These are phyloP conservation scores for Clavispora fructus DNA, from an alignment of 805 yeast species.

Conservation along the genomic window DNA sequence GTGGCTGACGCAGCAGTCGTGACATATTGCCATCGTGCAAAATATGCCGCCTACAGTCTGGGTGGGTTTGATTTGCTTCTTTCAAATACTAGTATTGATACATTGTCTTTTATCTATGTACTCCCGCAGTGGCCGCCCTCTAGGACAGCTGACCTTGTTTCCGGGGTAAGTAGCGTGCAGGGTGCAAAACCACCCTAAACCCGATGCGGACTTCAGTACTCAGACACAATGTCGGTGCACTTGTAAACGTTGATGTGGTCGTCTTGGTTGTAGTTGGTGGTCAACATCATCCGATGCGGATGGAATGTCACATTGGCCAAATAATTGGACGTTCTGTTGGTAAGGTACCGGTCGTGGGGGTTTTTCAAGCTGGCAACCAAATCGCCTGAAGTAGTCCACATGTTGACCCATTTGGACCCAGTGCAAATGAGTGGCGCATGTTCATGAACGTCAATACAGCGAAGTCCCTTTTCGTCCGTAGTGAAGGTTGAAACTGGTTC, in stretches of 20 bases:
- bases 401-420: constrained; percentile 70
- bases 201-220: constrained; percentile 16
- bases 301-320: constrained; percentile 72
- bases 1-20: not conserved
- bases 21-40: not conserved
- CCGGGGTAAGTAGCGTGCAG: not conserved
- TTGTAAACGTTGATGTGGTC: constrained; percentile 58
- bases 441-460: constrained; percentile 81
- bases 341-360: constrained; percentile 39
- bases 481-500: constrained; percentile 66
- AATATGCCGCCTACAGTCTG: too few relatives aligned
- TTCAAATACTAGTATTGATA: not conserved
- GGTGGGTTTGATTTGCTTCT: too few relatives aligned
- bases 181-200: not conserved
- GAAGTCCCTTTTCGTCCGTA: constrained; percentile 48
- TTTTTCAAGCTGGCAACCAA: constrained; percentile 55
- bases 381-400: constrained; percentile 86
- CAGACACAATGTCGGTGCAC: constrained; percentile 34
- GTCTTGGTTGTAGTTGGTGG: constrained; percentile 78
- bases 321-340: constrained; percentile 46
- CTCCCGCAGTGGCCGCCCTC: too few relatives aligned
- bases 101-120: not conserved
- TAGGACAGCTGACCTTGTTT: not conserved
- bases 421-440: constrained; percentile 94
- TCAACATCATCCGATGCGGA: constrained; percentile 93